Base-by-base conservation (phyloP, 768 basidiomycete species). In the Boletus reticulatus region DNA sequence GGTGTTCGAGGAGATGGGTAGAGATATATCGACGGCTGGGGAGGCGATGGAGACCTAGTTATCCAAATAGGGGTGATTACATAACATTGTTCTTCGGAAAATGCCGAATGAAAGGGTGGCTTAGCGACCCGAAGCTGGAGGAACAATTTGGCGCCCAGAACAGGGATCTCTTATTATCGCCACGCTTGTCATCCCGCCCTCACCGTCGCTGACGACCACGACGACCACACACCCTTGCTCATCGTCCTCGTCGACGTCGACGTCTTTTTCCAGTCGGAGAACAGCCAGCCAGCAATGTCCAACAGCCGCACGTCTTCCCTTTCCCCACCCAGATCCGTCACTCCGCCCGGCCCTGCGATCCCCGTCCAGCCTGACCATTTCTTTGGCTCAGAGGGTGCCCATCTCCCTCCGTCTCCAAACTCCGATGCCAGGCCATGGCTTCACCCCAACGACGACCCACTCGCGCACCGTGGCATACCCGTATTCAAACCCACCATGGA, bases 401-500 rank as follows among this genome's bases (percentile, higher is more conserved):
- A 70, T 12, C 59, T 76, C 0, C 82, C 82, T 3, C 83, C 81
- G 9, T 88, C 88, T 8, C 87, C 87, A 11, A 69, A 79, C 57
- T 85, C 85, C 3, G 80, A 84, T 58, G 82, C 82, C 29, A 79
- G 80, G 58, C 75, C 78, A 37, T 89, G 85, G 83, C 76, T 92
- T 34, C 81, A 84, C 61, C 92, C 92, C n/a, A 78, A 78, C 29
- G 89, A 92, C 64, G 92, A 93, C 76, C 89, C 84, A 24, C 67
- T 85, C 29, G 90, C 91, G 0, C 82, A 86, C 63, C 88, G 90
- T 47, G 97, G 96, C 37, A 96, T 98, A 44, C 97, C 96, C 6
- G 94, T 99, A 12, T 99, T 99, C 80, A 89, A 85, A 68, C 97
- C 97, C 10, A 84, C 89, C 2, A 88, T 95, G 84, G 87, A 88